Evolutionary conservation across 1,284 basidiomycete species (phyloP), one percentile per base, ranked within the genome.

Genomic region (Boletus nobilissimus): DNA sequence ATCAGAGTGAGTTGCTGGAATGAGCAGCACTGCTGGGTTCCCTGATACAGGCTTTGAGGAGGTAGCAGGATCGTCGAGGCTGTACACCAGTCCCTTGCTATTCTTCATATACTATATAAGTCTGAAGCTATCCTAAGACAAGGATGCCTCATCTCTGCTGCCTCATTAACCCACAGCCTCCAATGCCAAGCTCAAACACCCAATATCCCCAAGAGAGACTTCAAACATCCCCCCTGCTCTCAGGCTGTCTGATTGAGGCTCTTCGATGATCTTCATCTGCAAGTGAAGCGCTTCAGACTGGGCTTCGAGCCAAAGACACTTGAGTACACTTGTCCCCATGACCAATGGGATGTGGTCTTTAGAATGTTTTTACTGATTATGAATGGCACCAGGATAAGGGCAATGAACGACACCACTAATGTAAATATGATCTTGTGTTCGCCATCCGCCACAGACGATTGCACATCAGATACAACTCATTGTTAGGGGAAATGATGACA

Each of bases 201-300:
- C n/a, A n/a, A n/a, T n/a, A n/a, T n/a, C n/a, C n/a, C n/a, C 84
- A 95, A 94, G 89, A 97, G 96, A 87, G 85, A 95, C 29, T 91
- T 98, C 80, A 96, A 98, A 66, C 92, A 94, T n/a, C n/a, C n/a
- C n/a, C n/a, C n/a, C n/a, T n/a, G n/a, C n/a, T n/a, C n/a, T n/a
- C n/a, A n/a, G n/a, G n/a, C n/a, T n/a, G 13, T 65, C 36, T n/a
- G 13, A 72, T 54, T 22, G n/a, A 22, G 64, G 64, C 24, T 66
- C 39, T 32, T 54, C 24, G 22, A 57, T 36, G 10, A 39, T 16
- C 32, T 29, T 40, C 29, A 66, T 24, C 13, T 22, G 39, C 10
- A 39, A 57, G 43, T 73, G 51, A 43, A 73, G 46, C 9, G 5
- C 36, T 29, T 67, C 72, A 22, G 39, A 73, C 8, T 57, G 46